phyloP scores from a whole-genome alignment of 2,329 filamentous ascomycete genomes.

The Cladosporium velox region DNA sequence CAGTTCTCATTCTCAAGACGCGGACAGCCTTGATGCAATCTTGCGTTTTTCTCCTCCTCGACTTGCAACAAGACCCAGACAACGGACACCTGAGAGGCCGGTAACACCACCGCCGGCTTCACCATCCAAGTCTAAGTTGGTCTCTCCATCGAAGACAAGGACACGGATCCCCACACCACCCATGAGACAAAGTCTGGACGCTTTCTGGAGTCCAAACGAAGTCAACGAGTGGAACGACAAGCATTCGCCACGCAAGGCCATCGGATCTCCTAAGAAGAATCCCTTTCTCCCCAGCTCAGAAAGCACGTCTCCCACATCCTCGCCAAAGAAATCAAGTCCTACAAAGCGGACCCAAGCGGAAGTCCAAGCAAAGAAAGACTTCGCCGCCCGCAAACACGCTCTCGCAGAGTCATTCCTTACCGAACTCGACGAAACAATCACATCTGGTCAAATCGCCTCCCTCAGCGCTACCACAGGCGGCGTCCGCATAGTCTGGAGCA shows the following conservation, averaged over 20 bases:
- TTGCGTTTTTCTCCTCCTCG: slow-evolving; percentile 13
- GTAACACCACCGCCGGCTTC: slow-evolving; percentile 44
- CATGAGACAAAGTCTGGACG: slow-evolving; percentile 56
- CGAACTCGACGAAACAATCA: slow-evolving; percentile 69
- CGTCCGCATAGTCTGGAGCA: slow-evolving; percentile 71
- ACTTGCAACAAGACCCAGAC: slow-evolving; percentile 6
- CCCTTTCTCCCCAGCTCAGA: slow-evolving; percentile 27
- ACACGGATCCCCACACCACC: slow-evolving; percentile 56
- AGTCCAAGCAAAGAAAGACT: slow-evolving; percentile 57
- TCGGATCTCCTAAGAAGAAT: slow-evolving; percentile 42
- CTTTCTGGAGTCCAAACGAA: slow-evolving; percentile 61
- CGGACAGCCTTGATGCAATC: slow-evolving; percentile 12
- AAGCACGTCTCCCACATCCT: slow-evolving; percentile 35
- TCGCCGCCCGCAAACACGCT: slow-evolving; percentile 62
- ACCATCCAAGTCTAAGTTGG: slow-evolving; percentile 45
- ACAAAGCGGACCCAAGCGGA: slow-evolving; percentile 35
- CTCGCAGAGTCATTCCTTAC: slow-evolving; percentile 65
- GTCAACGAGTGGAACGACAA: slow-evolving; percentile 66
- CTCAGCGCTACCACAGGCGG: slow-evolving; percentile 68
- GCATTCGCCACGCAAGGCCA: slow-evolving; percentile 56
- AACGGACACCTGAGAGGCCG: slow-evolving; percentile 25
- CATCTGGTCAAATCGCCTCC: slow-evolving; percentile 58
- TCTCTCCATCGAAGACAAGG: slow-evolving; percentile 52
- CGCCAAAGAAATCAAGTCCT: slow-evolving; percentile 44
- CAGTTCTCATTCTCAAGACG: slow-evolving; percentile 16